Conservation (phyloP, 352 stramenopile species). For the Globisporangium solare region DNA sequence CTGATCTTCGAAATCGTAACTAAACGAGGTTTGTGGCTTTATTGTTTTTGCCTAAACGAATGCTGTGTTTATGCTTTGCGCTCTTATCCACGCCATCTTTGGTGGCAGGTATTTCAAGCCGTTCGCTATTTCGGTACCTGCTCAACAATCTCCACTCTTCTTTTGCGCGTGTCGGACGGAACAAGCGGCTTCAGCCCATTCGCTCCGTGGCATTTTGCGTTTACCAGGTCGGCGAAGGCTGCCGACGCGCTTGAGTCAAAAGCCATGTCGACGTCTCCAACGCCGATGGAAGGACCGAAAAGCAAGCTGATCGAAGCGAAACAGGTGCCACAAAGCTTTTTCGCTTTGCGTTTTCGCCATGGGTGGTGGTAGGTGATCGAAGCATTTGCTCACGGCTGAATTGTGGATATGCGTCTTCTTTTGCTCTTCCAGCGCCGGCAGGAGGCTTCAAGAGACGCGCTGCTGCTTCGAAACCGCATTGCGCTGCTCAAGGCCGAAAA, state of each 20-base stretch:
- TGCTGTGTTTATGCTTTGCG: not conserved
- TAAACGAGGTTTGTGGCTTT: constrained; percentile 7
- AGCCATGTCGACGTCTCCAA: constrained; percentile 6
- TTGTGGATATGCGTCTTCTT: not conserved
- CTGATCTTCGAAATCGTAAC: not conserved
- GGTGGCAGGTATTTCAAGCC: not conserved
- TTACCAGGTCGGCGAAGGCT: not conserved
- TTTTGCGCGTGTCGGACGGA: no score
- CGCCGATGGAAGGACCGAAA: constrained; percentile 46
- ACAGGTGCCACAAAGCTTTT: constrained; percentile 30
- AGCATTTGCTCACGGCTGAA: not conserved
- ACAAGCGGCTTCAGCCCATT: no score
- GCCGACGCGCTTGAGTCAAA: not conserved
- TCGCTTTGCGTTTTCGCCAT: not conserved
- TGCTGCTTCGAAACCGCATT: constrained; percentile 78
- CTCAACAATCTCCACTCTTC: no score
- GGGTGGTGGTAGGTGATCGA: not conserved
- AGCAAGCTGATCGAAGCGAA: constrained; percentile 77
- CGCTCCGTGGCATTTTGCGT: no score
- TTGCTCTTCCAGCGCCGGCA: constrained; percentile 43
- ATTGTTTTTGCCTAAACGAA: not conserved
- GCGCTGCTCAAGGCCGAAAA: constrained; percentile 76
- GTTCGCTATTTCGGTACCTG: not conserved
- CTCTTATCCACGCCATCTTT: not conserved
- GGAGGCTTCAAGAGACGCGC: constrained; percentile 68